Conservation (phyloP, 495 filamentous ascomycete species). For the Neurospora sp. region DNA sequence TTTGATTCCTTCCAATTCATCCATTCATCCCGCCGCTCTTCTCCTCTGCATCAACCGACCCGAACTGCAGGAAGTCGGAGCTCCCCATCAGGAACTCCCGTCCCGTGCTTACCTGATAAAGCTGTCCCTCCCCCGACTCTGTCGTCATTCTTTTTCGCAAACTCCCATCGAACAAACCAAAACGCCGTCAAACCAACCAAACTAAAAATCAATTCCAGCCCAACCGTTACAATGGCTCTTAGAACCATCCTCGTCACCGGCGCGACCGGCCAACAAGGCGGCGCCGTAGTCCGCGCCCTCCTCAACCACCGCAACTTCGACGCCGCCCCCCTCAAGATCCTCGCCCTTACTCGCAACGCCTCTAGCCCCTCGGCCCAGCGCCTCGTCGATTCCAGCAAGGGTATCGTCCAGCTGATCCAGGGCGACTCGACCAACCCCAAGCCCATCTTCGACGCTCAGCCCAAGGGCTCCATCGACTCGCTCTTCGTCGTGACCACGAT, state of each 20-base stretch:
- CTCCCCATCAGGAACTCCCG: not conserved
- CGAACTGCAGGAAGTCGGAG: not conserved
- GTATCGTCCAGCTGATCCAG: conserved; percentile 41
- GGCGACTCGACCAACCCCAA: conserved; percentile 44
- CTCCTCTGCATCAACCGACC: not conserved
- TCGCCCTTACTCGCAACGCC: conserved; percentile 58
- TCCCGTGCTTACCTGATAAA: not conserved
- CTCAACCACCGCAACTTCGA: conserved; percentile 24
- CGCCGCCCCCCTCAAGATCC: conserved; percentile 41
- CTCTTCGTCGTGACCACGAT: conserved; percentile 42
- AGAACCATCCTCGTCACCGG: conserved; percentile 43
- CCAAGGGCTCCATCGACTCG: conserved; percentile 29
- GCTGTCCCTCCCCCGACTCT: not conserved
- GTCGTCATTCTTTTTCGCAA: not conserved
- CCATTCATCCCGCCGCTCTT: not conserved
- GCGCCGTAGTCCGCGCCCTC: conserved; percentile 49
- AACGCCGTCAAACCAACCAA: not conserved
- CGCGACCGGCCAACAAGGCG: conserved; percentile 65
- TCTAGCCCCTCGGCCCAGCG: conserved; percentile 42
- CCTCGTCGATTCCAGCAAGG: conserved; percentile 27
- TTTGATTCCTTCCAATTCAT: not conserved
- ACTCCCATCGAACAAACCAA: not conserved
- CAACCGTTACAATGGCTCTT: conserved; percentile 6
- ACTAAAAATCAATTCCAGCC: not conserved
- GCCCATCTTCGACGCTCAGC: conserved; percentile 42